Evolutionary conservation across 331 rosid species (phyloP).

Genomic region (Pyracantha coccinea): DNA sequence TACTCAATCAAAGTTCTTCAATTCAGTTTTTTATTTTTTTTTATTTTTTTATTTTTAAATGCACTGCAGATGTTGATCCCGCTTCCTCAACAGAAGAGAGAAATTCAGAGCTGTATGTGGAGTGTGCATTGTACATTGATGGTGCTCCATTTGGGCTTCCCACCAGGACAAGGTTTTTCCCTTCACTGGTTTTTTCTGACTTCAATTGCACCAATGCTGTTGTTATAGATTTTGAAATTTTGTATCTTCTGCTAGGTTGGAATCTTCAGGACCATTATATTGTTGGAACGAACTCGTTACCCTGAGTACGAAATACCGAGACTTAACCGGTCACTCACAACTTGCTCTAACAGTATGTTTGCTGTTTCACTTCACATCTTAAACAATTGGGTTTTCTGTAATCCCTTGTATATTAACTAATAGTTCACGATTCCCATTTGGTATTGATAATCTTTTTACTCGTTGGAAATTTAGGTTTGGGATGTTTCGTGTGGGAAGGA

Average conservation of each 20-base stretch:
- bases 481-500: conserved; percentile 84
- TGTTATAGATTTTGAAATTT: neutral
- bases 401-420: neutral
- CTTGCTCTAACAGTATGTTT: conserved; percentile 73
- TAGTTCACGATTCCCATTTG: neutral
- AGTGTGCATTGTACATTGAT: conserved; percentile 76
- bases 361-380: neutral
- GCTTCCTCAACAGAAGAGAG: conserved; percentile 52
- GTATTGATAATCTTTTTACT: neutral
- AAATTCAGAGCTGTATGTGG: conserved; percentile 75
- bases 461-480: conserved; percentile 59
- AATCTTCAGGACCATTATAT: conserved; percentile 65
- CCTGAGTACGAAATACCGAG: conserved; percentile 78
- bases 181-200: neutral
- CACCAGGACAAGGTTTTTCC: conserved; percentile 69
- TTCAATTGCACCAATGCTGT: neutral
- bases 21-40: neutral
- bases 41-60: neutral
- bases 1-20: neutral
- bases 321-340: conserved; percentile 88
- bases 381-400: neutral
- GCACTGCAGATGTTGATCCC: conserved; percentile 43
- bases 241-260: conserved; percentile 51
- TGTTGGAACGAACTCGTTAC: conserved; percentile 87
- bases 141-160: conserved; percentile 98